Conservation (phyloP, 1,139 yeast species). For the Candida sp. region DNA sequence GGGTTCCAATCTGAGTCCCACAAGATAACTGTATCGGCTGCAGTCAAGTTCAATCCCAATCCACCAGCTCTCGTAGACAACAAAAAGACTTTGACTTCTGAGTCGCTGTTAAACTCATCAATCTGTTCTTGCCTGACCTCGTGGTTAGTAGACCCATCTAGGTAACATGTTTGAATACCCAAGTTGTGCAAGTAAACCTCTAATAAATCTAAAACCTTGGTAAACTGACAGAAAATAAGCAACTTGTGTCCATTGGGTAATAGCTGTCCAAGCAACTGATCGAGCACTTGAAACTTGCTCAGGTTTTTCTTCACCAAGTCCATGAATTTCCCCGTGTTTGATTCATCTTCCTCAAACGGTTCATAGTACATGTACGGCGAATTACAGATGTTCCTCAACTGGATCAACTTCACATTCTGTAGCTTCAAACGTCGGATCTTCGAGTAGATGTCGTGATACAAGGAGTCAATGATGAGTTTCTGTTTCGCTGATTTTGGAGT, state of each 20-base stretch:
- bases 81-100: constrained; percentile 55
- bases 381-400: constrained; percentile 80
- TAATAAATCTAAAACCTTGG: constrained; percentile 74
- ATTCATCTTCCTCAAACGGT: constrained; percentile 54
- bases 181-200: constrained; percentile 62
- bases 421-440: constrained; percentile 36
- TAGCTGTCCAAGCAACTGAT: constrained; percentile 60
- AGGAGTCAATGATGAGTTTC: constrained; percentile 18
- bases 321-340: constrained; percentile 26
- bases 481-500: constrained; percentile 15
- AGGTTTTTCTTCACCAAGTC: constrained; percentile 50
- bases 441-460: constrained; percentile 21
- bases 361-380: constrained; percentile 85
- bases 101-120: constrained; percentile 46
- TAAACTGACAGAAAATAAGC: constrained; percentile 84
- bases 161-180: constrained; percentile 53
- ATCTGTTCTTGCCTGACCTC: constrained; percentile 70
- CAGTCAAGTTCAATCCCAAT: constrained; percentile 81
- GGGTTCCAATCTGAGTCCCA: constrained; percentile 99
- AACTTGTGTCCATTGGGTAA: constrained; percentile 62
- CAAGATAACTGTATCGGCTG: constrained; percentile 89
- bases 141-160: constrained; percentile 80
- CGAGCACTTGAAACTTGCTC: constrained; percentile 72
- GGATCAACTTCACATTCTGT: constrained; percentile 72
- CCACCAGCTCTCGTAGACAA: constrained; percentile 96